These are phyloP conservation scores for Stagonosporopsis rhizophila DNA, from an alignment of 2,329 filamentous ascomycete genomes.

Conservation along the genomic window DNA sequence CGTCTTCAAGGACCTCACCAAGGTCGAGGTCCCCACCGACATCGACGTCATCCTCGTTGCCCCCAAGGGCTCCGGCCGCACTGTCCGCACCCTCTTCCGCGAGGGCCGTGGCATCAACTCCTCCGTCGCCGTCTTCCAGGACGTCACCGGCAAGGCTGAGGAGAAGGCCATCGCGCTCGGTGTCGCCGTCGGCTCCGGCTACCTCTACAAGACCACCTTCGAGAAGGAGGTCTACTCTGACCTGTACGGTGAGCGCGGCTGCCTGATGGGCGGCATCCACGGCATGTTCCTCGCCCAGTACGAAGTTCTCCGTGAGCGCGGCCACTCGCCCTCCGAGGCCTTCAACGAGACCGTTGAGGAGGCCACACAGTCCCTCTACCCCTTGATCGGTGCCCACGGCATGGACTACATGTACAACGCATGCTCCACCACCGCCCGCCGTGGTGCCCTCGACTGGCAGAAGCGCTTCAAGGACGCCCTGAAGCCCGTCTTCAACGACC, in stretches of 20 bases:
- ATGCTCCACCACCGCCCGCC: constrained; percentile 97
- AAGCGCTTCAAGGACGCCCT: constrained; percentile 96
- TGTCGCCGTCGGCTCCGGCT: constrained; percentile 95
- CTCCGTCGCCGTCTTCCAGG: constrained; percentile 97
- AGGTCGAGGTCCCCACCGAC: constrained; percentile 93
- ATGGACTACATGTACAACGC: constrained; percentile 99
- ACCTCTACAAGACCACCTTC: constrained; percentile 99
- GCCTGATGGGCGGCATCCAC: constrained; percentile 99
- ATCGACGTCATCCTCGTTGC: constrained; percentile 99
- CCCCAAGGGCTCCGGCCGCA: constrained; percentile 98
- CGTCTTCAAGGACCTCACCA: constrained; percentile 99
- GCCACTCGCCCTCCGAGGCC: constrained; percentile 95
- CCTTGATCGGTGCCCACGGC: constrained; percentile 93
- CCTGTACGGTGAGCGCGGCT: constrained; percentile 99
- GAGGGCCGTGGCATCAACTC: constrained; percentile 99
- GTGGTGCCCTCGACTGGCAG: constrained; percentile 99
- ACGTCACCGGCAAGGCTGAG: constrained; percentile 96
- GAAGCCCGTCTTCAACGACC: constrained; percentile 97
- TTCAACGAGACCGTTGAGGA: constrained; percentile 99
- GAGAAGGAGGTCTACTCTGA: constrained; percentile 99
- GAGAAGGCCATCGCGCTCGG: constrained; percentile 97
- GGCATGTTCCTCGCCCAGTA: constrained; percentile 99
- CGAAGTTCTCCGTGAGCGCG: constrained; percentile 98
- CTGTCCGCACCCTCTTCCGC: constrained; percentile 97
- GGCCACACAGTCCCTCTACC: constrained; percentile 97